Evolutionary conservation across 495 filamentous ascomycete genomes (phyloP).

Genomic region (Tuber indicum): DNA sequence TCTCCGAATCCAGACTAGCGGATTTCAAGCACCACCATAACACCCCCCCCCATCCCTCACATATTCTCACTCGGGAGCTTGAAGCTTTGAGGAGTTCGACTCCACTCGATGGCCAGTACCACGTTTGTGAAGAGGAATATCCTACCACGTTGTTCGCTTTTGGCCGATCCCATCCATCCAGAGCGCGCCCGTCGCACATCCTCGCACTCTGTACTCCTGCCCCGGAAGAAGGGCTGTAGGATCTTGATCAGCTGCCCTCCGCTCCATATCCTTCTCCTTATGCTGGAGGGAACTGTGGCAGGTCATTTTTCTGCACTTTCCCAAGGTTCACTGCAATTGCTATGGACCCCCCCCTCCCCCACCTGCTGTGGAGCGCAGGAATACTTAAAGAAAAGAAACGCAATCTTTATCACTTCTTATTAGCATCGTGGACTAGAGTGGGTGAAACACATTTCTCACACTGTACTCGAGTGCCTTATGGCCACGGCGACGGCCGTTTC

Average conservation of each 20-base stretch:
- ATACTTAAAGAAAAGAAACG: neutral
- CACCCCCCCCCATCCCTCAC: too few species aligned
- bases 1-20: too few species aligned
- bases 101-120: neutral
- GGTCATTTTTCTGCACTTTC: neutral
- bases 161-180: neutral
- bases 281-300: neutral
- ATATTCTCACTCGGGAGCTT: neutral
- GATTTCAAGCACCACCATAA: too few species aligned
- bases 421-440: neutral
- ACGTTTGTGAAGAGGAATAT: neutral
- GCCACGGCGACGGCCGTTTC: neutral
- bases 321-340: neutral
- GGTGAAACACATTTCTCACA: neutral
- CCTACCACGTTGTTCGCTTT: neutral
- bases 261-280: neutral
- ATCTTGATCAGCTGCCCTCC: neutral
- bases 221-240: neutral
- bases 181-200: neutral
- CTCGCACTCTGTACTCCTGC: neutral
- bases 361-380: neutral
- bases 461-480: neutral
- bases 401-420: neutral
- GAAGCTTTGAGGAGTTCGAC: neutral
- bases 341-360: neutral